These are phyloP conservation scores for Pythium phragmitis DNA, from an alignment of 352 stramenopile species.

Conservation along the genomic window DNA sequence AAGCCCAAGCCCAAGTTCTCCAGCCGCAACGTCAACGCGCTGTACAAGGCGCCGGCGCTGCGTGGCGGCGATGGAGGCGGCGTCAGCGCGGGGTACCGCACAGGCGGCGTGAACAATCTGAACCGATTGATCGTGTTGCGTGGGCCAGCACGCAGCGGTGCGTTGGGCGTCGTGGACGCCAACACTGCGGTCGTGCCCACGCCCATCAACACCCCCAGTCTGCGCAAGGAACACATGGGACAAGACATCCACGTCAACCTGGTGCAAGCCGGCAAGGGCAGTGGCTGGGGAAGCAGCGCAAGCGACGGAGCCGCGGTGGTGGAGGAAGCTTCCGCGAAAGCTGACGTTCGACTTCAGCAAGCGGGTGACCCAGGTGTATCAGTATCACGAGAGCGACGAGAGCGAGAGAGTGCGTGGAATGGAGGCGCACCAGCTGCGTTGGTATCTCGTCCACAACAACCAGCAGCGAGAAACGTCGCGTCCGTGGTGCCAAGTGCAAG, in stretches of 20 bases:
- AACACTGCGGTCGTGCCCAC: constrained; percentile 39
- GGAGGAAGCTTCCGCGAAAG: not conserved
- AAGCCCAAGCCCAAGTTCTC: constrained; percentile 71
- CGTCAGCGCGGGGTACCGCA: constrained; percentile 4
- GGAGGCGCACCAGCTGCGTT: not conserved
- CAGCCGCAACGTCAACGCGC: constrained; percentile 67
- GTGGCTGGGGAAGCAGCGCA: constrained; percentile 38
- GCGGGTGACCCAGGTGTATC: too few relatives aligned
- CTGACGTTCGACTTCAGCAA: not conserved
- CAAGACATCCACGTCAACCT: constrained; percentile 42
- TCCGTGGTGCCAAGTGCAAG: not conserved
- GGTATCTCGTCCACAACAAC: not conserved
- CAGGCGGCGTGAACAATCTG: not conserved
- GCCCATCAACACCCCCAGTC: constrained; percentile 79
- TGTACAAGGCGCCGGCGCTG: constrained; percentile 57
- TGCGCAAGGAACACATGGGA: constrained; percentile 58
- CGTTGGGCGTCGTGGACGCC: constrained; percentile 5
- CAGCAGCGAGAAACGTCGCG: not conserved
- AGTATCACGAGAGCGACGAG: not conserved
- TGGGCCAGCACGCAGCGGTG: constrained; percentile 9
- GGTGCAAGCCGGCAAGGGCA: constrained; percentile 30
- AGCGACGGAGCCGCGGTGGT: constrained; percentile 2
- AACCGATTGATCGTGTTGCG: constrained; percentile 62
- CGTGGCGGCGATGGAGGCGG: constrained; percentile 30
- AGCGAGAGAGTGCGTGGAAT: not conserved